A percentile compares a stretch with the other conserved stretches of the same genome.
Evolutionary conservation across 139 green algal species (phyloP).

Genomic region (Deuterostichococcus epilithicus): DNA sequence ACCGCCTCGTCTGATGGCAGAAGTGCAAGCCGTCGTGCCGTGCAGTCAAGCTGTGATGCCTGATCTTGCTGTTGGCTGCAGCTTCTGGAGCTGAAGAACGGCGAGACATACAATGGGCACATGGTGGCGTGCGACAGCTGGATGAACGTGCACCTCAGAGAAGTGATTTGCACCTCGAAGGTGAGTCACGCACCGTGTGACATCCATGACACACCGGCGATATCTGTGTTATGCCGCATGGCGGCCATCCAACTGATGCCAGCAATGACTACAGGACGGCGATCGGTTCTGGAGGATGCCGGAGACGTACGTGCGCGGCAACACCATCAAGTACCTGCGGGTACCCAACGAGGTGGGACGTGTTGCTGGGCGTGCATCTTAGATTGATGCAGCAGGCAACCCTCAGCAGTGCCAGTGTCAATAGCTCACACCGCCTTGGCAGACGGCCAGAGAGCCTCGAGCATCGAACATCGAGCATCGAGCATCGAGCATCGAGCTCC

Average conservation of each 20-base stretch:
- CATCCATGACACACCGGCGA: neutral
- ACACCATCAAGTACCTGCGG: constrained; percentile 98
- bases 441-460: too few relatives aligned
- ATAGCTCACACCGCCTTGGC: neutral
- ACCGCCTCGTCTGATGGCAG: neutral
- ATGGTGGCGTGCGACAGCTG: constrained; percentile 94
- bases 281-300: constrained; percentile 95
- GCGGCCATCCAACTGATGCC: neutral
- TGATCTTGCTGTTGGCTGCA: constrained; percentile 29
- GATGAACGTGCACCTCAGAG: constrained; percentile 98
- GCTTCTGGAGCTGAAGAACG: constrained; percentile 97
- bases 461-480: too few relatives aligned
- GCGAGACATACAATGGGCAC: constrained; percentile 98
- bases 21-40: neutral
- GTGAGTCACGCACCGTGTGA: constrained; percentile 21
- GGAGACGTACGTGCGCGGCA: constrained; percentile 92
- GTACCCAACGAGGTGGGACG: constrained; percentile 93
- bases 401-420: neutral
- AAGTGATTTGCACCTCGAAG: constrained; percentile 98
- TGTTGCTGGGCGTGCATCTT: neutral
- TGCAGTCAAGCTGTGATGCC: neutral
- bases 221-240: neutral
- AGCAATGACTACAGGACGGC: constrained; percentile 65
- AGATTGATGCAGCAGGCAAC: neutral
- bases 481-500: neutral